Percentiles rank a stretch among this genome's conserved stretches.
phyloP scores from a whole-genome alignment of 2,329 filamentous ascomycete genomes.

The Thielaviopsis ethacetica region DNA sequence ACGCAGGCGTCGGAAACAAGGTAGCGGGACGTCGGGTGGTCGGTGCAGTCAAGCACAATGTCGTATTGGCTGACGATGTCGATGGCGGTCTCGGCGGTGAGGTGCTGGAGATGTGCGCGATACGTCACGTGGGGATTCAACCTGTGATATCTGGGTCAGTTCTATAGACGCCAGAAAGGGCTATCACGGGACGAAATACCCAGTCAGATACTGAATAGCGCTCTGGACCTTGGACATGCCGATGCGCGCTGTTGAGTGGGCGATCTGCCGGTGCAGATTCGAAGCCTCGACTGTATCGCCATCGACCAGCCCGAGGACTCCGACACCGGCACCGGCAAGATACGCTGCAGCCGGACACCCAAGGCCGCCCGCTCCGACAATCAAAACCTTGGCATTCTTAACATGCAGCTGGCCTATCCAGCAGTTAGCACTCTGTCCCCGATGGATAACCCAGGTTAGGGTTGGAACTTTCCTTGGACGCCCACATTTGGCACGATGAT shows the following conservation, averaged over 20 bases:
- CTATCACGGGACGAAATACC: conserved; percentile 24
- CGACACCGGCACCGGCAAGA: conserved; percentile 75
- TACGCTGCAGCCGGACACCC: conserved; percentile 91
- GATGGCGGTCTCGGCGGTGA: conserved; percentile 52
- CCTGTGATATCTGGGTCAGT: conserved; percentile 21
- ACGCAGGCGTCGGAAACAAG: conserved; percentile 84
- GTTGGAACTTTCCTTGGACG: conserved; percentile 41
- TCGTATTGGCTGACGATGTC: conserved; percentile 56
- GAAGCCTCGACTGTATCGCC: conserved; percentile 76
- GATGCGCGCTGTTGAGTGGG: conserved; percentile 55
- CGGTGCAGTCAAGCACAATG: conserved; percentile 83
- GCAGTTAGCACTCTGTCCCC: not conserved
- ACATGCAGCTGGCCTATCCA: conserved; percentile 56
- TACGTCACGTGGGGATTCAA: conserved; percentile 60
- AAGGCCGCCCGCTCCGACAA: conserved; percentile 77
- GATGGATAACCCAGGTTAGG: not conserved
- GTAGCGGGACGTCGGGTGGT: conserved; percentile 82
- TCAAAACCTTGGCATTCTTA: conserved; percentile 51
- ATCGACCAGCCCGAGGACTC: conserved; percentile 69
- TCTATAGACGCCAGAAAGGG: not conserved
- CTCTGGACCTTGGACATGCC: conserved; percentile 71
- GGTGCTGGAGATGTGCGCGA: conserved; percentile 42
- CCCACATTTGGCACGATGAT: conserved; percentile 77
- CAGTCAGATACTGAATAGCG: conserved; percentile 41
- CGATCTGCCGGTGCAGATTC: conserved; percentile 83